A percentile compares a stretch with the other conserved stretches of the same genome.
phyloP scores from a whole-genome alignment of 768 basidiomycete genomes.

The Phanerochaete sordida region DNA sequence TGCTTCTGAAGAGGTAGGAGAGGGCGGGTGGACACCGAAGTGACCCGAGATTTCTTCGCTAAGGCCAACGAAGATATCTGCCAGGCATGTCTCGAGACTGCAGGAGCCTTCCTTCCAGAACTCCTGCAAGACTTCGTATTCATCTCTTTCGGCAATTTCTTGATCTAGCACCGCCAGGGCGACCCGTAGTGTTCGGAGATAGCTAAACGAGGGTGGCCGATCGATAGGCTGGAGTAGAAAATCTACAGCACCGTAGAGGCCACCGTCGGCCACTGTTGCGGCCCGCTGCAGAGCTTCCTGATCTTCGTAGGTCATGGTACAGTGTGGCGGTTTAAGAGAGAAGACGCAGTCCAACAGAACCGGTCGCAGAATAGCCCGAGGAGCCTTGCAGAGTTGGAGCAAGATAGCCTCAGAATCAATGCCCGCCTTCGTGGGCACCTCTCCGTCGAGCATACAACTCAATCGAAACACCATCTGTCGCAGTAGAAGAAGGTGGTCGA shows the following conservation, averaged over 20 bases:
- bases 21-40: constrained; percentile 41
- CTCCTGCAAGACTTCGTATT: constrained; percentile 50
- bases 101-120: constrained; percentile 61
- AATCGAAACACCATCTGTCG: constrained; percentile 71
- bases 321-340: constrained; percentile 55
- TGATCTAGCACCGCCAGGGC: constrained; percentile 54
- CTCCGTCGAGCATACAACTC: constrained; percentile 67
- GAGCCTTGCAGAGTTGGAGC: constrained; percentile 55
- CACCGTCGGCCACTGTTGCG: constrained; percentile 67
- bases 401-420: constrained; percentile 70
- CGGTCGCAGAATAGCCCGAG: constrained; percentile 52
- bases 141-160: constrained; percentile 54
- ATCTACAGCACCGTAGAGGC: constrained; percentile 58
- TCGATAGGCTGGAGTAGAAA: constrained; percentile 50
- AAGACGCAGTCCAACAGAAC: constrained; percentile 59
- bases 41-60: constrained; percentile 49
- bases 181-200: constrained; percentile 59
- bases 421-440: constrained; percentile 58
- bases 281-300: constrained; percentile 54
- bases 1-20: constrained; percentile 35
- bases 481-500: constrained; percentile 68
- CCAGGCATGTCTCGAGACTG: constrained; percentile 54
- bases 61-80: constrained; percentile 47
- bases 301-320: constrained; percentile 60
- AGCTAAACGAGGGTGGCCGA: constrained; percentile 46